These are phyloP conservation scores for Oryza longistaminata DNA, from an alignment of 176 grass and related monocot genomes.

Conservation along the genomic window DNA sequence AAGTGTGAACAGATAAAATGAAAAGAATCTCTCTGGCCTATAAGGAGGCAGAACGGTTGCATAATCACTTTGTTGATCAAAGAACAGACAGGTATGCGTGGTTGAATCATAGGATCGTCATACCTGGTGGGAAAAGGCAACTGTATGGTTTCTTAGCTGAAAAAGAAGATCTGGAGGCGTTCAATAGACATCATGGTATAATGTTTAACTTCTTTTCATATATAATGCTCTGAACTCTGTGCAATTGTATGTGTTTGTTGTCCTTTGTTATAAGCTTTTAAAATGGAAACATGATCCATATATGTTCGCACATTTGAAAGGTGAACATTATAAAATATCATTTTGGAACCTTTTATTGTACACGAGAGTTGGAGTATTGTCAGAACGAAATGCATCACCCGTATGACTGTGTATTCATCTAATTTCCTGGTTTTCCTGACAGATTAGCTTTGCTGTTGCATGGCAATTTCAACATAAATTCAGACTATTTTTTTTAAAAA, in stretches of 20 bases:
- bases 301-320: neutral
- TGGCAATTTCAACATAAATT: slow-evolving; percentile 13
- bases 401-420: neutral
- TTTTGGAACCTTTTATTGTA: neutral
- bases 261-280: neutral
- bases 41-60: slow-evolving; percentile 74
- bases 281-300: neutral
- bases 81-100: slow-evolving; percentile 65
- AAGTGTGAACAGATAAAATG: slow-evolving; percentile 67
- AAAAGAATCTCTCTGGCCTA: slow-evolving; percentile 71
- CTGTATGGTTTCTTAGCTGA: slow-evolving; percentile 79
- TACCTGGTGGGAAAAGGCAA: slow-evolving; percentile 73
- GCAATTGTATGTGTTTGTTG: slow-evolving; percentile 9
- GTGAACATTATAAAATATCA: neutral
- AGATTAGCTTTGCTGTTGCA: neutral
- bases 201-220: slow-evolving; percentile 7
- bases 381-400: neutral
- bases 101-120: slow-evolving; percentile 19
- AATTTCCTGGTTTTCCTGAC: neutral
- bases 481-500: neutral
- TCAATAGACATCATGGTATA: slow-evolving; percentile 81
- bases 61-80: slow-evolving; percentile 74
- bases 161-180: slow-evolving; percentile 76
- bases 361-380: neutral
- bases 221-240: slow-evolving; percentile 9